phyloP scores from a whole-genome alignment of 2,329 filamentous ascomycete genomes.

The Tolypocladium endophyticum region DNA sequence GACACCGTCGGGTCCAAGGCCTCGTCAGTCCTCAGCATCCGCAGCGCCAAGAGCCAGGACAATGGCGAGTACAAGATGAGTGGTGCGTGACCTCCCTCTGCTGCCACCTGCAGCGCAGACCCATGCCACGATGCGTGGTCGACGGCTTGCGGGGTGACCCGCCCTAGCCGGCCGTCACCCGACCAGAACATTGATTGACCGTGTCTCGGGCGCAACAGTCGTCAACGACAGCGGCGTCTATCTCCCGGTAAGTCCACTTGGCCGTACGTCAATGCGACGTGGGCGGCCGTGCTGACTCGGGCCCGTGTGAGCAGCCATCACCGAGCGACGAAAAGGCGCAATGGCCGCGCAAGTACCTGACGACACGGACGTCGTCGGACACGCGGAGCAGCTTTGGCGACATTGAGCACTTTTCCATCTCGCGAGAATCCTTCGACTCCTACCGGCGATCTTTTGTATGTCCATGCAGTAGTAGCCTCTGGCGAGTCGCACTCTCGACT shows the following conservation, averaged over 20 bases:
- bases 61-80: slow-evolving; percentile 71
- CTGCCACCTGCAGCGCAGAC: background rate
- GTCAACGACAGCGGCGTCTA: slow-evolving; percentile 95
- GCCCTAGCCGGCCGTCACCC: slow-evolving; percentile 9
- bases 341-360: slow-evolving; percentile 53
- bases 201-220: slow-evolving; percentile 41
- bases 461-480: slow-evolving; percentile 6
- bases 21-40: slow-evolving; percentile 51
- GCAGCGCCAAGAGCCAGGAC: slow-evolving; percentile 49
- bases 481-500: slow-evolving; percentile 5
- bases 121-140: background rate
- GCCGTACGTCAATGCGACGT: background rate
- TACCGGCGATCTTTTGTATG: slow-evolving; percentile 91
- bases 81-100: slow-evolving; percentile 39
- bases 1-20: slow-evolving; percentile 53
- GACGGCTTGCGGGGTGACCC: background rate
- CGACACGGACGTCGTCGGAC: slow-evolving; percentile 43
- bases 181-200: slow-evolving; percentile 13
- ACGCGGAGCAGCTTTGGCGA: slow-evolving; percentile 58
- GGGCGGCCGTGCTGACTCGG: background rate
- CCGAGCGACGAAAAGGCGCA: slow-evolving; percentile 74
- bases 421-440: slow-evolving; percentile 91
- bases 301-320: slow-evolving; percentile 52
- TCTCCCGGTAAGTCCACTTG: slow-evolving; percentile 57
- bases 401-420: slow-evolving; percentile 90